phyloP scores from a whole-genome alignment of 108 stramenopile genomes.

The Skeletonema menzelii region DNA sequence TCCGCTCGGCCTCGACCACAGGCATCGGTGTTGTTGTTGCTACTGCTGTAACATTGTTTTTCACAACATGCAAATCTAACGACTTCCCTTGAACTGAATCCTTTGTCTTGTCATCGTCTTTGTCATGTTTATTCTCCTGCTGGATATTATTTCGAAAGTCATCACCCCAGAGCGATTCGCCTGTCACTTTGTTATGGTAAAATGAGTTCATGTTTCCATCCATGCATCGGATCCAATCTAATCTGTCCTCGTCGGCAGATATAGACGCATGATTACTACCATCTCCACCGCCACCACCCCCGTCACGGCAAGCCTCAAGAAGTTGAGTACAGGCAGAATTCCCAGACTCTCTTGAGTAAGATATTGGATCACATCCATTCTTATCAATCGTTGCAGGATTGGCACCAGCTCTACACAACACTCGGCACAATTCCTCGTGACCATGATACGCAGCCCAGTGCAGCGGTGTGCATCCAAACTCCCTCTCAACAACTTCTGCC shows the following conservation, averaged over 20 bases:
- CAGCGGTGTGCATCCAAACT: constrained; percentile 54
- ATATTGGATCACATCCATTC: constrained; percentile 48
- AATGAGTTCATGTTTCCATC: constrained; percentile 44
- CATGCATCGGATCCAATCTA: constrained; percentile 36
- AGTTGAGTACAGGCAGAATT: constrained; percentile 32
- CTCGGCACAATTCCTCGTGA: constrained; percentile 39
- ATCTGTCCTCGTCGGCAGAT: neutral
- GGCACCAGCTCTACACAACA: constrained; percentile 48
- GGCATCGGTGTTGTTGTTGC: neutral
- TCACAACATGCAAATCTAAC: neutral
- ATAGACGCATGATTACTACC: neutral
- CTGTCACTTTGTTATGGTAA: constrained; percentile 47
- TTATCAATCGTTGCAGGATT: constrained; percentile 41
- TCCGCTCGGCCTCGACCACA: neutral
- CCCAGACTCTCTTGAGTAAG: constrained; percentile 40
- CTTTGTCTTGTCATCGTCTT: neutral
- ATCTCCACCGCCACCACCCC: neutral
- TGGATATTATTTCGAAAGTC: constrained; percentile 12
- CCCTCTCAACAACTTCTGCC: constrained; percentile 41
- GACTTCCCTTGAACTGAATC: no score
- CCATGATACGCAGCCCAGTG: constrained; percentile 54
- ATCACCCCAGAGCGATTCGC: constrained; percentile 51
- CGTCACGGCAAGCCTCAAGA: constrained; percentile 15
- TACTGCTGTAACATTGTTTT: neutral
- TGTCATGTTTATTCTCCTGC: constrained; percentile 2